phyloP scores from a whole-genome alignment of 208 protist genomes.

The Wallacemonas sp. region DNA sequence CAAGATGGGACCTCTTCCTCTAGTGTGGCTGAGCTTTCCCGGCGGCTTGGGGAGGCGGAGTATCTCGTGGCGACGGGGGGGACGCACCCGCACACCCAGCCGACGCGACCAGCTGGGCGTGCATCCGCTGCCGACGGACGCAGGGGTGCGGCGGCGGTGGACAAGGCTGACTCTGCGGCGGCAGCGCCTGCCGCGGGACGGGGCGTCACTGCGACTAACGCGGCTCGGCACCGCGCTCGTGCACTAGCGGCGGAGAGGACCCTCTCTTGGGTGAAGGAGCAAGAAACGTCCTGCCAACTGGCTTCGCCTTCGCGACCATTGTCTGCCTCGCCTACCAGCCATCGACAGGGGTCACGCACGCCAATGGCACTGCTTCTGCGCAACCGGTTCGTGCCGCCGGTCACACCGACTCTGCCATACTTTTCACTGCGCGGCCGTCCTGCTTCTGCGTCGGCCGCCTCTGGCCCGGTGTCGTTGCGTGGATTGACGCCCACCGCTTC shows the following conservation, averaged over 20 bases:
- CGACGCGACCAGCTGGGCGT: no score
- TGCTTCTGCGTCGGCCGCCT: background rate
- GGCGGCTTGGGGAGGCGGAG: no score
- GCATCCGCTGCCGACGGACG: no score
- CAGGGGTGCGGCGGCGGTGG: no score
- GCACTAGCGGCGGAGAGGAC: no score
- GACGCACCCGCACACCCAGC: no score
- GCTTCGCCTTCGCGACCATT: background rate
- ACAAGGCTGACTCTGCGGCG: no score
- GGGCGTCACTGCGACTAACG: background rate
- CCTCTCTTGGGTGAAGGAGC: background rate
- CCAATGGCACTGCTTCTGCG: background rate
- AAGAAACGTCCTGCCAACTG: background rate
- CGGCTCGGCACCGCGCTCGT: background rate
- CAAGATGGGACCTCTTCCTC: no score
- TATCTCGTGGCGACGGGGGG: no score
- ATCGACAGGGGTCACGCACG: background rate
- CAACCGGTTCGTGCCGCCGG: background rate
- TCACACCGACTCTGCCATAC: background rate
- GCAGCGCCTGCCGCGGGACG: background rate
- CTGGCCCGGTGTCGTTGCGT: background rate
- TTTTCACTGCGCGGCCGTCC: background rate
- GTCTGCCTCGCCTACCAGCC: background rate
- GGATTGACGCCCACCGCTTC: background rate
- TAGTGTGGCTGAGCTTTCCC: no score